phyloP scores from a whole-genome alignment of 495 filamentous ascomycete species.

The Aspergillus conjunctus region DNA sequence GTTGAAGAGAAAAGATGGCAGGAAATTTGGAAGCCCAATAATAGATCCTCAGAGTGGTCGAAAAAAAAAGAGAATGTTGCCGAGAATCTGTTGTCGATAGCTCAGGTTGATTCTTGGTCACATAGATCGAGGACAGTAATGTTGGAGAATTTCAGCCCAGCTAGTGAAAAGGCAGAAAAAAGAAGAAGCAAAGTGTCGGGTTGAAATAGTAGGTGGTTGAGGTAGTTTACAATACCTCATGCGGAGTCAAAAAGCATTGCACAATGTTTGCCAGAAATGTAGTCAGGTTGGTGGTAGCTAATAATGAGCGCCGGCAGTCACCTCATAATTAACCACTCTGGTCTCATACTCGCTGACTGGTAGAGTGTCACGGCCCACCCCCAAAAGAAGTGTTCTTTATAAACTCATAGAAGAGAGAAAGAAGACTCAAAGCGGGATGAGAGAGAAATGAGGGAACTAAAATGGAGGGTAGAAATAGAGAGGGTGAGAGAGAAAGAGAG shows the following conservation, averaged over 20 bases:
- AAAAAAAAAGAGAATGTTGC: too few relatives aligned
- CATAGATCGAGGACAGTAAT: too few relatives aligned
- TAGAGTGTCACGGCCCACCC: constrained; percentile 1
- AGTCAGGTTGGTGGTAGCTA: constrained; percentile 10
- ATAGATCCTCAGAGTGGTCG: too few relatives aligned
- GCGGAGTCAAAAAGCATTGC: constrained; percentile 9
- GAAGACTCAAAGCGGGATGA: background rate
- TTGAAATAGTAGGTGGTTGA: background rate
- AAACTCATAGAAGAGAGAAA: constrained; percentile 5
- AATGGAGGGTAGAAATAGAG: background rate
- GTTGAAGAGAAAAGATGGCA: too few relatives aligned
- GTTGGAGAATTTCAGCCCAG: too few relatives aligned
- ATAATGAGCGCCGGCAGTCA: constrained; percentile 13
- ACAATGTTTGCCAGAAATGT: constrained; percentile 11
- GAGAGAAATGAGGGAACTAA: background rate
- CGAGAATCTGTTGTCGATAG: too few relatives aligned
- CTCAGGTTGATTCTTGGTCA: too few relatives aligned
- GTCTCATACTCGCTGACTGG: constrained; percentile 14
- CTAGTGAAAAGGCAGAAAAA: background rate
- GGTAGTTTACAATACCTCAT: background rate
- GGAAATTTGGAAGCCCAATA: too few relatives aligned
- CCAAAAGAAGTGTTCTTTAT: background rate
- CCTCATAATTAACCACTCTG: constrained; percentile 19
- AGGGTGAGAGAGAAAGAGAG: background rate
- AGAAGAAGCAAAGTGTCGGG: background rate